phyloP scores from a whole-genome alignment of 176 grass and related monocot genomes.

The Saccharum spontaneum region DNA sequence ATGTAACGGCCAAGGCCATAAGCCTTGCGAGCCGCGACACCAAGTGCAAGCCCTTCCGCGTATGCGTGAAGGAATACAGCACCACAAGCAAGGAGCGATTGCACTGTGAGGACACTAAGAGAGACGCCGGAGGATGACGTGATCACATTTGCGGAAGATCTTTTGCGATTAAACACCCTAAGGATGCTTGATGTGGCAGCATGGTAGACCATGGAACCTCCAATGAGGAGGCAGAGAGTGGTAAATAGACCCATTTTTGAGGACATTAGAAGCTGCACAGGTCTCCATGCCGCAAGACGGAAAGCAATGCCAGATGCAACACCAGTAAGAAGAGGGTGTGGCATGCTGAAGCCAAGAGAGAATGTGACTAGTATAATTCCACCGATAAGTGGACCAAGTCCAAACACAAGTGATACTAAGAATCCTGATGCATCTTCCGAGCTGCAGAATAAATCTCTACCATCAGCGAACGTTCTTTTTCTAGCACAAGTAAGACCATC shows the following conservation, averaged over 20 bases:
- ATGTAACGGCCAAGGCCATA: constrained; percentile 92
- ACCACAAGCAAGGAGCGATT: constrained; percentile 82
- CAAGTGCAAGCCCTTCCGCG: constrained; percentile 85
- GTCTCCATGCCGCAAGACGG: constrained; percentile 85
- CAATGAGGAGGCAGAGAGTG: constrained; percentile 51
- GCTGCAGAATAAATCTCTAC: constrained; percentile 49
- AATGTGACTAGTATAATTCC: constrained; percentile 82
- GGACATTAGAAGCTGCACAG: constrained; percentile 77
- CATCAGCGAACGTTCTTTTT: not conserved
- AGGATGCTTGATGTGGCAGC: constrained; percentile 48
- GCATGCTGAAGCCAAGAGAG: constrained; percentile 69
- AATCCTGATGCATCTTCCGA: constrained; percentile 76
- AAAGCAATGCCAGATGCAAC: constrained; percentile 94
- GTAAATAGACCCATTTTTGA: constrained; percentile 77
- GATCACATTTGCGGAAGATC: constrained; percentile 58
- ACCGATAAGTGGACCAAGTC: constrained; percentile 91
- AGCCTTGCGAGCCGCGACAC: constrained; percentile 90
- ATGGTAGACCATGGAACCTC: constrained; percentile 61
- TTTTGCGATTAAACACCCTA: constrained; percentile 64
- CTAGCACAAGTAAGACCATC: not conserved
- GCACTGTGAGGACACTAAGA: constrained; percentile 76
- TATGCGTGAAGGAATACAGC: constrained; percentile 81
- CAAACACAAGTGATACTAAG: constrained; percentile 89
- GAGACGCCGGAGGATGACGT: constrained; percentile 50
- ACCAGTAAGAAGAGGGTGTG: constrained; percentile 84